Evolutionary conservation across 1,284 basidiomycete species (phyloP), one percentile per base, ranked within the genome.

Genomic region (Ceratobasidium sp.): DNA sequence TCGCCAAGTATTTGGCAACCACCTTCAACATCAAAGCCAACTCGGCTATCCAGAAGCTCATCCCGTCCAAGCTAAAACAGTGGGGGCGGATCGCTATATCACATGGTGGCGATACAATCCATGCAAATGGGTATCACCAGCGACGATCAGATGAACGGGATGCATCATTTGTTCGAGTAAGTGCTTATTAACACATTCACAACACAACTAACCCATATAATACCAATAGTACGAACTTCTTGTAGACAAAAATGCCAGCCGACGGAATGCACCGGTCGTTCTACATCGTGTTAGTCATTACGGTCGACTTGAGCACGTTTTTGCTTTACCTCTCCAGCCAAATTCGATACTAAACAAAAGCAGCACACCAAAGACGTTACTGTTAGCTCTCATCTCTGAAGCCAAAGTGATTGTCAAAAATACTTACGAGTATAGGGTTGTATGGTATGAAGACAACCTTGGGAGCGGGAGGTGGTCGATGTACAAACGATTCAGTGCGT

Each of bases 381-480:
- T 64, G 38, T 38, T 64, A n/a, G 62, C 62, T 15, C n/a, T 64
- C 20, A 44, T 64, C 13, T 40, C 20, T 4, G 62, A 64, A 20
- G 62, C 62, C 3, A 26, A 28, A 12, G 26, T 44, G 5, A 38
- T 3, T 38, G 62, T 40, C 26, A 15, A 64, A 20, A 38, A 33
- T 64, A 44, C 50, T 28, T 33, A 67, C 64, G 73, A 57, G 71
- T 79, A 50, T 77, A 71, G 17, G 46, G 78, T 54, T 26, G 44
- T 66, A 20, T 69, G 46, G 26, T 70, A 70, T 46, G 38, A 70
- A n/a, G 68, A 54, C 4, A 15, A 38, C 5, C n/a, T 70, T 13
- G 38, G 38, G 10, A 70, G 33, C 38, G 54, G 68, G 54, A 6
- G 82, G 83, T 71, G 66, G 81, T 50, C 64, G 78, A 70, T 44